Evolutionary conservation across 805 yeast genomes (phyloP), one percentile per base, ranked within the genome.

Genomic region (Kazachstania africana): DNA sequence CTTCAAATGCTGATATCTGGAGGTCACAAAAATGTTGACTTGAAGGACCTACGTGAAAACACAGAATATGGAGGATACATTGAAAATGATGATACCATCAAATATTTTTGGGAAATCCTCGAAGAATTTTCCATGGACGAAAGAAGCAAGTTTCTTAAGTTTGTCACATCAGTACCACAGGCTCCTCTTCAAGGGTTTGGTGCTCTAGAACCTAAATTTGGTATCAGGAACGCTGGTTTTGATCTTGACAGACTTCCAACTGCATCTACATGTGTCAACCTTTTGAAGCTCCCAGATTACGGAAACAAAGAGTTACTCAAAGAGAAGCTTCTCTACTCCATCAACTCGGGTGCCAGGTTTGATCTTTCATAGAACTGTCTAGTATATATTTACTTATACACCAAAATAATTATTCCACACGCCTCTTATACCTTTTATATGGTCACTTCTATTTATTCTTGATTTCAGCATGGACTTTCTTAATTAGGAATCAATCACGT

Each of bases 151-250:
- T 68, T 91, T 34, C 57, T 91, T 17, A 82, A 82, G 50, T 91
- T 88, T 60, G 95, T 83, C 17, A 91, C 97, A 0, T 80, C 95
- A 0, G 94, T 84, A 1, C 78, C 95, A 1, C 68, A 87, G 37
- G 95, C 94, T 0, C 98, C 98, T 1, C 61, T 91, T 25, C 64
- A 83, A 16, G 98, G 98, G 0, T 88, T 91, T 50, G 64, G 68
- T 10, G 72, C 76, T 3, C 62, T 84, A 28, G 60, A 58, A 19
- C 98, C 98, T 0, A 64, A 62, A 33, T 84, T 91, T 55, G 94
- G 94, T 1, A 78, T 91, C 28, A 54, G 82, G 24, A 75, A 75
- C 40, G 66, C 77, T 0, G 91, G 88, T 0, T 34, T 26, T 10
- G 70, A 70, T 17, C 40, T 47, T 2, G 63, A 62, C 2, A 59